Base-by-base conservation (phyloP, 2,329 filamentous ascomycete genomes). In the Pyrenochaeta sp. region DNA sequence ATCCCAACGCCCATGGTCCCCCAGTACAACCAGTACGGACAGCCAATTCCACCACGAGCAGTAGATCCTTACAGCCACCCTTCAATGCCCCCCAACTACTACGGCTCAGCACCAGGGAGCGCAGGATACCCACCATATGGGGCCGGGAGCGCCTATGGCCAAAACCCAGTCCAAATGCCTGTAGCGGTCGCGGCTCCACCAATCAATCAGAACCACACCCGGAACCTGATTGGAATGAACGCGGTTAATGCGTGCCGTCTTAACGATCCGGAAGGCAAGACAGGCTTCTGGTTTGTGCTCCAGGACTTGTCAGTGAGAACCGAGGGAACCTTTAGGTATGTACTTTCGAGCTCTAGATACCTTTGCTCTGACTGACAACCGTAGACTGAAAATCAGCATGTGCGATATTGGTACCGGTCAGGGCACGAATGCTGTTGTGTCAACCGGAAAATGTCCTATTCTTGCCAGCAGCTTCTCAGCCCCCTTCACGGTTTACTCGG, bases 201-300 rank as follows among this genome's bases (percentile, higher is more conserved):
- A 52, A 76, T 77, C 54, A 83, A 74, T 55, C 87, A 88, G 1
- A 87, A 87, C 32, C 97, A 94, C 72, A 97, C 93, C 0, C 83
- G 94, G 46, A 99, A 98, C 69, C 84, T 99, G 9, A 98, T 99
- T 60, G 95, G 95, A 1, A 96, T 91, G 73, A 81, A 97, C 45
- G 89, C 91, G 5, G 92, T 93, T 29, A 97, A 93, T 68, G 94
- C 94, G 1, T 94, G 93, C 71, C 87, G 89, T 29, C 83, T 98
- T 47, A 88, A 86, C 2, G 93, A 98, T 63, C 85, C 87, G 0
- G 81, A 90, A 14, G 89, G 91, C 61, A 90, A 91, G 73, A 87
- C 91, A 45, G 94, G 94, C 1, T 92, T 97, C 60, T 99, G 94
- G 94, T 99, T 99, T 68, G 90, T 99, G 40, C 81, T 98, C 47